phyloP scores from a whole-genome alignment of 805 yeast genomes.

The Yueomyces sp. region DNA sequence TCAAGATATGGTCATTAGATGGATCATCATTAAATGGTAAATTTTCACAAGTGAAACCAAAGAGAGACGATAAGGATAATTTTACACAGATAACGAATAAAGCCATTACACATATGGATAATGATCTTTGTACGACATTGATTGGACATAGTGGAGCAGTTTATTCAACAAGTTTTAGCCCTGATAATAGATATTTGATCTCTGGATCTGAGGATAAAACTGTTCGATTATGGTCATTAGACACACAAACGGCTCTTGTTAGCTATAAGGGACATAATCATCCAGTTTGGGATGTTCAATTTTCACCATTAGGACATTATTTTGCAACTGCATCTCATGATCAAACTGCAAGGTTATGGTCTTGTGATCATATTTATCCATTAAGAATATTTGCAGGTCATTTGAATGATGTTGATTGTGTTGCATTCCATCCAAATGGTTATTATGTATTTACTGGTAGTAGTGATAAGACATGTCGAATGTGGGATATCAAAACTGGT shows the following conservation, averaged over 20 bases:
- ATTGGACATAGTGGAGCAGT: slow-evolving; percentile 94
- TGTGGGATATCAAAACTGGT: slow-evolving; percentile 95
- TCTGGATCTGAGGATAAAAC: slow-evolving; percentile 88
- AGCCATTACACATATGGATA: slow-evolving; percentile 1
- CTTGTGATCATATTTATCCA: slow-evolving; percentile 95
- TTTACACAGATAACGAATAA: slow-evolving; percentile 12
- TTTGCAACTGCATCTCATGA: slow-evolving; percentile 98
- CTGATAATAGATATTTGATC: slow-evolving; percentile 70
- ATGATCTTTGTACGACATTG: slow-evolving; percentile 21
- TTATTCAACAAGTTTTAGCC: slow-evolving; percentile 79
- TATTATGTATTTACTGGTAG: slow-evolving; percentile 92
- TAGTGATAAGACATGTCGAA: slow-evolving; percentile 85
- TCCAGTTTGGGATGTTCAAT: slow-evolving; percentile 95
- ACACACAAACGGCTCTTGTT: slow-evolving; percentile 78
- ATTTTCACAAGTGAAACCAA: slow-evolving; percentile 10
- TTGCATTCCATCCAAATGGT: slow-evolving; percentile 92
- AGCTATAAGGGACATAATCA: slow-evolving; percentile 93
- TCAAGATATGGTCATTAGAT: slow-evolving; percentile 86
- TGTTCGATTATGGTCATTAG: slow-evolving; percentile 86
- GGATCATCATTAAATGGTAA: slow-evolving; percentile 69
- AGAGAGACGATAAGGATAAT: slow-evolving; percentile 23
- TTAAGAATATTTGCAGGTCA: slow-evolving; percentile 95
- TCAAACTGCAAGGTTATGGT: slow-evolving; percentile 96
- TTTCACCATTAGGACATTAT: slow-evolving; percentile 91
- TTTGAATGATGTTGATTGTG: slow-evolving; percentile 88